Evolutionary conservation across 192 early-diverging fungal genomes (phyloP), one percentile per base, ranked within the genome.

Genomic region (Coemansia sp.): DNA sequence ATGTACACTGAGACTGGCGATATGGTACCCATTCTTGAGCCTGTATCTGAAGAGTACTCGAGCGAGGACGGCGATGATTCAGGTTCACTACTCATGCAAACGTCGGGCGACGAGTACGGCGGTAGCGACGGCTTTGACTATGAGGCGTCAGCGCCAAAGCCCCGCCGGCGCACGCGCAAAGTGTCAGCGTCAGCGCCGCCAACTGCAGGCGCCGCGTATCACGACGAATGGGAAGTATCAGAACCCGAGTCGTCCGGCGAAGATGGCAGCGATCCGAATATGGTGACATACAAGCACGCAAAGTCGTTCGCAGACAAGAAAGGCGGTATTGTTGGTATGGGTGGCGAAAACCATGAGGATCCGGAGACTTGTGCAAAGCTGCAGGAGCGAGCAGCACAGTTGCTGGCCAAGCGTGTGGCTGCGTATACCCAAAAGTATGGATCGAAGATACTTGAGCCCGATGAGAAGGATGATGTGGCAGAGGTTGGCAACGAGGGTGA

Each of bases 1-100:
- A 79, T 73, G 76, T 73, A 70, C 57, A 63, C 57, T 57, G 76
- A 79, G 40, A 42, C 58, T 1, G 76, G 76, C 46, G 76, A 79
- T 14, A 67, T 79, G 5, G 67, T 79, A 15, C 76, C 76, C 6
- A 72, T 79, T 26, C 34, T 72, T 17, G 70, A 69, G 21, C 66
- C 67, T 31, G 21, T 51, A 4, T 19, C 40, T 2, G 44, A 59
- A 17, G 56, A 50, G 3, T 57, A 31, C 36, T 48, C 34, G 26
- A 63, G 69, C 22, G 51, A 49, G 28, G 17, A 59, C 50, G 17
- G 54, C 40, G 60, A 62, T 4, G 46, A 48, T 12, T 51, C 60
- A 2, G 60, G 49, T 3, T 62, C 60, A 31, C 21, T 19, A 5
- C 21, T 22, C 5, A n/a, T 12, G 20, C 21, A 40, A 1, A 53